These are phyloP conservation scores for Mucor racemosus DNA, from an alignment of 371 early-diverging fungal species.

Conservation along the genomic window DNA sequence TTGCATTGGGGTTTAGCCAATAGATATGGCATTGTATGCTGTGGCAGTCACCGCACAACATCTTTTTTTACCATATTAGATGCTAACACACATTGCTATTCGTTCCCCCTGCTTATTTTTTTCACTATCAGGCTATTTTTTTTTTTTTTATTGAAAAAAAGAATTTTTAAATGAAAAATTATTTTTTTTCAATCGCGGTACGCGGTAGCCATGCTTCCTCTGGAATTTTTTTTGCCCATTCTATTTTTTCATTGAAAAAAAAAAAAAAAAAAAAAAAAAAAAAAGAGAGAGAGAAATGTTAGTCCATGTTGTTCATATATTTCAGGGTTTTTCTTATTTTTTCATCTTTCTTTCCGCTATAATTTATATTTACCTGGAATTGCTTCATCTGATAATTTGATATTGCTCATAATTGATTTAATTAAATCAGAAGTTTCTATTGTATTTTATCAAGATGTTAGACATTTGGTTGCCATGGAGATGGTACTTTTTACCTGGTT, in stretches of 20 bases:
- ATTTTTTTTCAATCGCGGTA: slow-evolving; percentile 14
- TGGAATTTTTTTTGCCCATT: slow-evolving; percentile 47
- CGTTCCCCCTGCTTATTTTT: slow-evolving; percentile 13
- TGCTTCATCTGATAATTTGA: slow-evolving; percentile 35
- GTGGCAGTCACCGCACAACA: slow-evolving; percentile 10
- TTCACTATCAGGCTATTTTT: slow-evolving; percentile 10
- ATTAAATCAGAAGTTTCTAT: slow-evolving; percentile 43
- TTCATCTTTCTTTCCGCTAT: slow-evolving; percentile 3
- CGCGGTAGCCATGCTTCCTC: slow-evolving; percentile 47
- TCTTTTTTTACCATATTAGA: slow-evolving; percentile 19
- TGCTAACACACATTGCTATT: slow-evolving; percentile 11
- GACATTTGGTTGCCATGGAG: background rate
- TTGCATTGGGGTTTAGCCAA: slow-evolving; percentile 10
- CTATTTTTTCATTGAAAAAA: slow-evolving; percentile 22
- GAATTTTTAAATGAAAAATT: slow-evolving; percentile 1
- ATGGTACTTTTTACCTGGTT: slow-evolving; percentile 24
- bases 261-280: background rate
- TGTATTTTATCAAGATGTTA: background rate
- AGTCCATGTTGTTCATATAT: background rate
- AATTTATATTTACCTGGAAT: slow-evolving; percentile 36
- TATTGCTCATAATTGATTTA: slow-evolving; percentile 44
- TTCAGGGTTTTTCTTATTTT: slow-evolving; percentile 3
- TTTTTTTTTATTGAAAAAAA: slow-evolving; percentile 5
- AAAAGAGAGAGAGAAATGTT: background rate
- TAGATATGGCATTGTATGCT: background rate